These are phyloP conservation scores for Claviceps humidiphila DNA, from an alignment of 2,329 filamentous ascomycete species.

Conservation along the genomic window DNA sequence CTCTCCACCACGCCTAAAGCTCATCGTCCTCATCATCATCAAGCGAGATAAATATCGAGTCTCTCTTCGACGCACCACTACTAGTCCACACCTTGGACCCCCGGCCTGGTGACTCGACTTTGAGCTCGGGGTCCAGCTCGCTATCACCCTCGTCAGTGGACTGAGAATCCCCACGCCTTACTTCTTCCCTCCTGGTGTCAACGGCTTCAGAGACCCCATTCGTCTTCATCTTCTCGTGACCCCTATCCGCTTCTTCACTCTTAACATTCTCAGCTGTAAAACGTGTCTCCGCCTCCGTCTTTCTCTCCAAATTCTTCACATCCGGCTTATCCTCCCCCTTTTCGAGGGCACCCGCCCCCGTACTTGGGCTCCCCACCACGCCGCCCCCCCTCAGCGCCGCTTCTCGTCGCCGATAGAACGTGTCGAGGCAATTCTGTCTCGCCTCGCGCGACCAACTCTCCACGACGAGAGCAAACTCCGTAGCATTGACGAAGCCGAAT, in stretches of 20 bases:
- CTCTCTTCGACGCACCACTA: conserved; percentile 12
- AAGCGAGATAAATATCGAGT: conserved; percentile 24
- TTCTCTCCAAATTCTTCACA: background rate
- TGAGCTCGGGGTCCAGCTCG: background rate
- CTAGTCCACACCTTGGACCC: conserved; percentile 9
- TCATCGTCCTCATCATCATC: conserved; percentile 19
- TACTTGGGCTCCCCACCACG: conserved; percentile 5
- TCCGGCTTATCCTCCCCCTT: conserved; percentile 1
- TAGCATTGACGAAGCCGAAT: conserved; percentile 63
- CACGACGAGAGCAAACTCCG: conserved; percentile 79
- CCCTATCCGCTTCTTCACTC: background rate
- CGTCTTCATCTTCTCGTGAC: conserved; percentile 1
- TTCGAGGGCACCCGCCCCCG: background rate
- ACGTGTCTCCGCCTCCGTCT: no score
- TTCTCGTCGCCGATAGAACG: conserved; percentile 62
- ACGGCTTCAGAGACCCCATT: conserved; percentile 4
- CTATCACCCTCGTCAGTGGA: background rate
- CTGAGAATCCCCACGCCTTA: background rate
- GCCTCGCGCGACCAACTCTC: conserved; percentile 83
- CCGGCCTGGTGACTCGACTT: background rate
- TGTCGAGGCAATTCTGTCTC: conserved; percentile 62
- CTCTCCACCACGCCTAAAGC: background rate
- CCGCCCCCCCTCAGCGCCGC: conserved; percentile 21
- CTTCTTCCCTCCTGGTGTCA: conserved; percentile 6
- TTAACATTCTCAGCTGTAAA: background rate